Evolutionary conservation across 352 stramenopile species (phyloP), one percentile per base, ranked within the genome.

Genomic region (Thalassiosira hispida): DNA sequence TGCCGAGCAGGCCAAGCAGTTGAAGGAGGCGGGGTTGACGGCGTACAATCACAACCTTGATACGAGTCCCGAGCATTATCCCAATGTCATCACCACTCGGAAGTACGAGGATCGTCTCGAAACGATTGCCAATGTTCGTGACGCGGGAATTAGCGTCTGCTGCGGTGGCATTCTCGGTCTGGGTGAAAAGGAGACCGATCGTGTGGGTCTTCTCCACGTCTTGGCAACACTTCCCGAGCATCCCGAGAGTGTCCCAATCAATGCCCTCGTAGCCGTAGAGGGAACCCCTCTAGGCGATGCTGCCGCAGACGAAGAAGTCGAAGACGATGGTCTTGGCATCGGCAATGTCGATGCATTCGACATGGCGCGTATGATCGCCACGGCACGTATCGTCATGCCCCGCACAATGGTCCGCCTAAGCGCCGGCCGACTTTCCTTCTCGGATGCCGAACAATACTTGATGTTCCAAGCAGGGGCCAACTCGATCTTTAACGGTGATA

Each of bases 41-140:
- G 96, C 96, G 9, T 99, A 99, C 92, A 99, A 98, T 93, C 97
- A 99, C 91, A 99, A 99, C 88, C 85, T 99, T 44, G 97, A 99
- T 86, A 99, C 97, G 4, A 98, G 94, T 86, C 96, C 95, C 16
- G 96, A 99, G 75, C 96, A 98, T 90, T 99, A 98, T 84, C 94
- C 96, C 46, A 98, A 98, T 73, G 95, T 99, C 42, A 98, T 98
- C 71, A 96, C 94, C 38, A 98, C 96, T 56, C 93, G 96, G 47
- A 97, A 95, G 64, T 98, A 98, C 87, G 95, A 99, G 74, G 97
- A 98, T 88, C 96, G 97, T 60, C 88, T 99, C 14, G 79, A 96
- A 40, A 99, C 97, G 5, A 98, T 99, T 85, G 94, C 93, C 18
- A 98, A 98, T 77, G 97, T 99, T 27, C 94, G 96, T 62, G 97